Percentiles rank a stretch among this genome's conserved stretches.
These are phyloP conservation scores for Globisporangium iwayamae DNA, from an alignment of 352 stramenopile genomes.

Conservation along the genomic window DNA sequence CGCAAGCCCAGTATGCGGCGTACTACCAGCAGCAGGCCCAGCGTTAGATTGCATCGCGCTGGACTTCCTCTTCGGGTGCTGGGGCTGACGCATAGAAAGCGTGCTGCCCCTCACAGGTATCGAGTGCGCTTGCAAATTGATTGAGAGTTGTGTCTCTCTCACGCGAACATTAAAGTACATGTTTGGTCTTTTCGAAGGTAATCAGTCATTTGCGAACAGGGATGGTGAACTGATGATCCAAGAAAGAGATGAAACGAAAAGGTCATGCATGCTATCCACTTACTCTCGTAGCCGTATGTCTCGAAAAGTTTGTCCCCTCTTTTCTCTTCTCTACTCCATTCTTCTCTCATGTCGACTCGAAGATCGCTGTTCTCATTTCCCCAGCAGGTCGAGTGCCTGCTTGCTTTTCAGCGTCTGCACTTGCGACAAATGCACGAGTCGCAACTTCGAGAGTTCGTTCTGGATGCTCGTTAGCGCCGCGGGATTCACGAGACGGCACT, in stretches of 20 bases:
- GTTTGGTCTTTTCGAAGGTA: background rate
- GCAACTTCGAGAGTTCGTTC: slow-evolving; percentile 80
- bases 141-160: slow-evolving; percentile 12
- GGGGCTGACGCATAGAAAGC: background rate
- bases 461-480: slow-evolving; percentile 74
- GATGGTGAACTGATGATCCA: background rate
- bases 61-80: background rate
- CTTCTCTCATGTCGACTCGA: background rate
- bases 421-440: slow-evolving; percentile 80
- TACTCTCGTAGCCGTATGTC: background rate
- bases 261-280: slow-evolving; percentile 7
- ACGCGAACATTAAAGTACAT: background rate
- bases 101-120: background rate
- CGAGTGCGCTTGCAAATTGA: background rate
- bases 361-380: slow-evolving; percentile 34
- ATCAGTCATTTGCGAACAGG: background rate
- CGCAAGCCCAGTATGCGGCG: slow-evolving; percentile 56
- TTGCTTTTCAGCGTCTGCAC: slow-evolving; percentile 87
- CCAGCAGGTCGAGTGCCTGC: slow-evolving; percentile 68
- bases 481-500: slow-evolving; percentile 68
- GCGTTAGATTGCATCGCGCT: slow-evolving; percentile 3
- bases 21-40: slow-evolving; percentile 56
- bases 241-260: background rate
- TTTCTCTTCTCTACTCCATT: background rate
- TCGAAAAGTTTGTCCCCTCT: background rate